Conservation (phyloP, 2,329 filamentous ascomycete genomes). For the Calonectria crousiana region DNA sequence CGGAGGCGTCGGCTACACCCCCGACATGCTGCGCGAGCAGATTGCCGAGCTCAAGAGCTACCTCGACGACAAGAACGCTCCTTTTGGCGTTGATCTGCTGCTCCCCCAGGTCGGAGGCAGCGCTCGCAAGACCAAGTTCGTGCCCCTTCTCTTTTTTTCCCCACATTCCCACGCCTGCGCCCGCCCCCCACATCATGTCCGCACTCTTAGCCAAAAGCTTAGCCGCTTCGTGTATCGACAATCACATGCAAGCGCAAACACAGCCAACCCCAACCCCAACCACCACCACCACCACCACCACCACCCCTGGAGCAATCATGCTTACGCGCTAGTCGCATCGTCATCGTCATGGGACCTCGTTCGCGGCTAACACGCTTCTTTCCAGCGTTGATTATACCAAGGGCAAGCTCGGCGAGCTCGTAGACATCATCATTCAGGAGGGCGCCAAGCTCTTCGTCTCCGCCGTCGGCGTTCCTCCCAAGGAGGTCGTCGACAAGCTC, state of each 20-base stretch:
- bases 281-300: no score
- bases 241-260: constrained; percentile 38
- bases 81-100: constrained; percentile 94
- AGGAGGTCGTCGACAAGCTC: constrained; percentile 87
- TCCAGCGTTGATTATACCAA: constrained; percentile 99
- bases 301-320: neutral
- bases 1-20: constrained; percentile 94
- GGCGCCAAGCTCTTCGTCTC: constrained; percentile 95
- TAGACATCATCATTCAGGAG: constrained; percentile 93
- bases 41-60: constrained; percentile 93
- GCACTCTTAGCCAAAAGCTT: neutral
- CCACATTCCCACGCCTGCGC: neutral
- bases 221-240: constrained; percentile 9
- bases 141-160: neutral
- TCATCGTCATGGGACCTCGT: constrained; percentile 12
- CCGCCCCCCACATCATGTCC: neutral
- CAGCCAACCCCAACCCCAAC: neutral
- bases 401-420: constrained; percentile 92
- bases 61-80: constrained; percentile 89
- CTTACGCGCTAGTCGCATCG: constrained; percentile 15
- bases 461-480: constrained; percentile 93
- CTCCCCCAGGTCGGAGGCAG: constrained; percentile 94
- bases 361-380: constrained; percentile 26
- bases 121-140: constrained; percentile 91
- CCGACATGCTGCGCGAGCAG: constrained; percentile 96